Percentiles rank a stretch among this genome's conserved stretches.
These are phyloP conservation scores for Eimeria sp. DNA, from an alignment of 169 alveolate genomes.

Conservation along the genomic window DNA sequence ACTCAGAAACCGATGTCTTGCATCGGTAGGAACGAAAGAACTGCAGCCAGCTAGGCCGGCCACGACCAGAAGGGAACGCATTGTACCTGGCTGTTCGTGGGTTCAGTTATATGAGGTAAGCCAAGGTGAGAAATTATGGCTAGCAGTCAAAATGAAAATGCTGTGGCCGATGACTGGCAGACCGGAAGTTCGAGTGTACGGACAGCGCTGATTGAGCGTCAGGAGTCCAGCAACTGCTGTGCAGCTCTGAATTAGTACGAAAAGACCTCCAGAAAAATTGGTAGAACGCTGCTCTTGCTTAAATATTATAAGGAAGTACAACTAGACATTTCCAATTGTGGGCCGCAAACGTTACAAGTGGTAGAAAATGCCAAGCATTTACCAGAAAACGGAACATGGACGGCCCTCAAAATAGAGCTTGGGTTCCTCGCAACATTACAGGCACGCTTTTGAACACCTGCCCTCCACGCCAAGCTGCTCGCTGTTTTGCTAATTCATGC, in stretches of 20 bases:
- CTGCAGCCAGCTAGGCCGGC: constrained; percentile 74
- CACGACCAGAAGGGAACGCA: constrained; percentile 78
- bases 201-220: background rate
- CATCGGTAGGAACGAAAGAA: constrained; percentile 52
- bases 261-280: background rate
- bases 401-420: background rate
- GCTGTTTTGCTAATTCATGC: background rate
- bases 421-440: background rate
- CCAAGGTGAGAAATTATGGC: constrained; percentile 77
- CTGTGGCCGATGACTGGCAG: constrained; percentile 18
- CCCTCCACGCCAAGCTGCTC: background rate
- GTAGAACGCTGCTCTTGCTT: background rate
- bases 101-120: constrained; percentile 43
- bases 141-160: constrained; percentile 61
- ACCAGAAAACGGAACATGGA: background rate
- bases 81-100: constrained; percentile 71
- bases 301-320: background rate
- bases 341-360: background rate
- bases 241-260: background rate
- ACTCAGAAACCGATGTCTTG: constrained; percentile 71
- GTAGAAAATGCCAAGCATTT: background rate
- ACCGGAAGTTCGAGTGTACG: constrained; percentile 48
- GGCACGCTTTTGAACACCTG: background rate
- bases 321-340: background rate
- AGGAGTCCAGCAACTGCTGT: background rate